Percentiles rank a stretch among this genome's conserved stretches.
phyloP scores from a whole-genome alignment of 78 protist species.

The slime mould (Dictyostelium discoideum) region DNA sequence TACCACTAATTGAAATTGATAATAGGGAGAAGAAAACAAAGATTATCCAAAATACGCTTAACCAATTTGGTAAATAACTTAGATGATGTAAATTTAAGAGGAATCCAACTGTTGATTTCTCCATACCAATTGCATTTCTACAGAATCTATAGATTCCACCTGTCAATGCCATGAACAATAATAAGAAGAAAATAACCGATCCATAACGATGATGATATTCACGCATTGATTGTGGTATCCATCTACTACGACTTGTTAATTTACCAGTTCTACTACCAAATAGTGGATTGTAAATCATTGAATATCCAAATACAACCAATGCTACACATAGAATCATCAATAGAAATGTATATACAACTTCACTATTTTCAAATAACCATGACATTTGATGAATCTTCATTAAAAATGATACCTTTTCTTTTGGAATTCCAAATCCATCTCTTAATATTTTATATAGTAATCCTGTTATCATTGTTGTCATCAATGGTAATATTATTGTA shows the following conservation, averaged over 20 bases:
- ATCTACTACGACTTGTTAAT: not conserved
- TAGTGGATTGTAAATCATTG: conserved; percentile 30
- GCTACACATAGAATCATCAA: not conserved
- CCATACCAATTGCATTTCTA: conserved; percentile 29
- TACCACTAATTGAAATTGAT: conserved; percentile 14
- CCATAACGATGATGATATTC: conserved; percentile 56
- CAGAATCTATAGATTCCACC: conserved; percentile 55
- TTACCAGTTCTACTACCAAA: not conserved
- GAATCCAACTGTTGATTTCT: conserved; percentile 15
- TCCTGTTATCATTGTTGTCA: conserved; percentile 39
- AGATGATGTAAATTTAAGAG: conserved; percentile 37
- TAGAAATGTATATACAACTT: conserved; percentile 24
- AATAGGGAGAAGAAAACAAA: not conserved
- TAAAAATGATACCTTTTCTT: conserved; percentile 19
- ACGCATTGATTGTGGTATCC: conserved; percentile 25
- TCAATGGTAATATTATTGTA: conserved; percentile 15
- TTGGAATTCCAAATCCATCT: conserved; percentile 2
- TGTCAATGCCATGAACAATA: conserved; percentile 33
- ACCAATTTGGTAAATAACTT: conserved; percentile 22
- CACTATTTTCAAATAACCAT: conserved; percentile 20
- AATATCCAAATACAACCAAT: conserved; percentile 39
- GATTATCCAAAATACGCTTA: conserved; percentile 25
- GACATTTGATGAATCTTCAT: conserved; percentile 70
- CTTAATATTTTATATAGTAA: conserved; percentile 2
- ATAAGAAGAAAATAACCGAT: conserved; percentile 1